Evolutionary conservation across 1,284 basidiomycete species (phyloP).

Genomic region (Cryptococcus sp.): DNA sequence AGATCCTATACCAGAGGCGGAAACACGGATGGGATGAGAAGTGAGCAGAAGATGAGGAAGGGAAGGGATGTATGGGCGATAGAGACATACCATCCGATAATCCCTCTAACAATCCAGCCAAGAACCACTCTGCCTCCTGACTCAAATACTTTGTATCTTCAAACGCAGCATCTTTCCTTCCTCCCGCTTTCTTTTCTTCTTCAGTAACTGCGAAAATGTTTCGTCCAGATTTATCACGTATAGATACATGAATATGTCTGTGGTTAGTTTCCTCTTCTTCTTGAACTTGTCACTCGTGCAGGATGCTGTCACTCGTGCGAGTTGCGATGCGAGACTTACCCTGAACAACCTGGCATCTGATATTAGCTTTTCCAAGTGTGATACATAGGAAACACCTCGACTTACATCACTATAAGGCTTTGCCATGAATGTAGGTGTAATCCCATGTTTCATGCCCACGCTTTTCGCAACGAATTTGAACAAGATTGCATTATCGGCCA

Average conservation of each 20-base stretch:
- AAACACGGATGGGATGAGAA: background rate
- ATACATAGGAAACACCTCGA: slow-evolving; percentile 15
- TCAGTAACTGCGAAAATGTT: slow-evolving; percentile 67
- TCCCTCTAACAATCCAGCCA: slow-evolving; percentile 84
- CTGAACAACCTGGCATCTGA: slow-evolving; percentile 84
- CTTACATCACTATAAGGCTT: slow-evolving; percentile 88
- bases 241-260: slow-evolving; percentile 87
- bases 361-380: slow-evolving; percentile 1
- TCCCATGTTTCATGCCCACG: slow-evolving; percentile 78
- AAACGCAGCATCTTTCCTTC: slow-evolving; percentile 64
- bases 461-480: slow-evolving; percentile 94
- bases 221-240: slow-evolving; percentile 63
- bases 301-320: too few species aligned
- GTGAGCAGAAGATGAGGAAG: background rate
- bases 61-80: background rate
- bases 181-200: slow-evolving; percentile 59
- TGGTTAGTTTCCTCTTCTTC: slow-evolving; percentile 2
- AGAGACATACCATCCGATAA: slow-evolving; percentile 68
- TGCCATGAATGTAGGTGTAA: slow-evolving; percentile 96
- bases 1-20: background rate
- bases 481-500: slow-evolving; percentile 91
- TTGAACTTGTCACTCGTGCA: background rate
- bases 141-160: slow-evolving; percentile 81
- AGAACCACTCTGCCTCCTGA: slow-evolving; percentile 80
- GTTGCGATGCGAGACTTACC: slow-evolving; percentile 63